phyloP scores from a whole-genome alignment of 2,329 filamentous ascomycete species.

The Trichophaea hybrida region DNA sequence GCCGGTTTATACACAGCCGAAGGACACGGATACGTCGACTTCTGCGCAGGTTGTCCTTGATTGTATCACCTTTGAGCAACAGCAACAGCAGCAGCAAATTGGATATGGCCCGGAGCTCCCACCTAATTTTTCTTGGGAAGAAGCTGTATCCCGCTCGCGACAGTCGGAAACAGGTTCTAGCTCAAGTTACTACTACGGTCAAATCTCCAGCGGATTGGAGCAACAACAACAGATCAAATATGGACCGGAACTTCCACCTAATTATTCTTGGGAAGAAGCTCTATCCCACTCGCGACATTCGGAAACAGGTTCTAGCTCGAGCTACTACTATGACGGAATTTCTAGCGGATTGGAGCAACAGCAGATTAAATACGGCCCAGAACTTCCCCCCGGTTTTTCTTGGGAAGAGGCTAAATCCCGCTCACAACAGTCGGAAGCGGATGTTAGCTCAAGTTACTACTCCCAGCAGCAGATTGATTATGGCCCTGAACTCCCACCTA shows the following conservation, averaged over 20 bases:
- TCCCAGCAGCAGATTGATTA: background rate
- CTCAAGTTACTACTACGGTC: too few species aligned
- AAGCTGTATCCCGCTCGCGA: background rate
- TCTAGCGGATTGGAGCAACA: background rate
- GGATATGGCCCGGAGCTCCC: background rate
- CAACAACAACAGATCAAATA: background rate
- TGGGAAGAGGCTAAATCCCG: too few species aligned
- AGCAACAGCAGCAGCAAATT: background rate
- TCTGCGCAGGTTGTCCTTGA: background rate
- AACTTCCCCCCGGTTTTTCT: background rate
- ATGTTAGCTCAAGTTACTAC: too few species aligned
- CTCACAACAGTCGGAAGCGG: too few species aligned
- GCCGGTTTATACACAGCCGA: background rate
- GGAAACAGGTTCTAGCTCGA: background rate
- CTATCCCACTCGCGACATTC: too few species aligned
- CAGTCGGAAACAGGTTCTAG: background rate
- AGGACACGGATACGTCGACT: background rate
- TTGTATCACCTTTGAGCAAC: background rate
- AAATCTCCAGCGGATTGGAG: too few species aligned
- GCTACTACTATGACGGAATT: too few species aligned
- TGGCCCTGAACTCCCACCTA: conserved; percentile 8
- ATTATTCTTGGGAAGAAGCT: too few species aligned
- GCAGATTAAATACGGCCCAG: background rate
- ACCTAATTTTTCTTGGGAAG: background rate
- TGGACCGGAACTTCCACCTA: conserved; percentile 8